Base-by-base conservation (phyloP, 768 basidiomycete genomes). In the Leccinum incarnatum region DNA sequence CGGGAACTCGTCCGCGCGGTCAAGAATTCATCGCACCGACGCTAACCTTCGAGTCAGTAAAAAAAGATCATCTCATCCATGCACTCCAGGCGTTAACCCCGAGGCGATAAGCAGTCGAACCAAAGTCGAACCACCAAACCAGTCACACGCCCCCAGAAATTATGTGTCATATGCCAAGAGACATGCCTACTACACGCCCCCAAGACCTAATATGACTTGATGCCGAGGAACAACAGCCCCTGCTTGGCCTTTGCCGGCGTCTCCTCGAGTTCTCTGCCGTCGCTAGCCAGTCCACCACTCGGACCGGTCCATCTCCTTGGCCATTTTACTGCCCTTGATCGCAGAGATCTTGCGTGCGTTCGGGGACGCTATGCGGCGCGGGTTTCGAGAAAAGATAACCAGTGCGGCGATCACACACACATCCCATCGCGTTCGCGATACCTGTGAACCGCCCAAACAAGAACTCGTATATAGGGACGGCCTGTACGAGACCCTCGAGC, bases 211-310 rank as follows among this genome's bases (percentile, higher is more conserved):
- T 2, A 36, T 14, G 14, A 71, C 60, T 80, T 81, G 54, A 89
- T 76, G 6, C 87, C 83, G 56, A 95, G 77, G 72, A 98, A 97
- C 67, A 93, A 74, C 72, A 97, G 74, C 0, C 95, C 95, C 56
- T 87, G 79, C 76, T 89, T 87, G 40, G 92, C 87, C 63, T 85
- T 77, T 74, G 88, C 23, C 23, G 23, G 23, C 23, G 23, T 23
- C 23, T 23, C 23, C 23, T 23, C 23, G 23, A 23, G 23, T 23
- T 23, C 23, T 23, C 23, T 23, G 23, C 42, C 92, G 65, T 98
- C 91, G 42, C 80, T 79, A 7, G 79, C 79, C 79, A 21, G 21
- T 21, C 21, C 21, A 21, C 75, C 81, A 80, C 42, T 79, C 77
- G 82, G 82, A 84, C 15, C 72, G 68, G 5, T 73, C 77, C 1